Evolutionary conservation across 2,329 filamentous ascomycete genomes (phyloP), one percentile per base, ranked within the genome.

Genomic region (Leptographium radiaticola): DNA sequence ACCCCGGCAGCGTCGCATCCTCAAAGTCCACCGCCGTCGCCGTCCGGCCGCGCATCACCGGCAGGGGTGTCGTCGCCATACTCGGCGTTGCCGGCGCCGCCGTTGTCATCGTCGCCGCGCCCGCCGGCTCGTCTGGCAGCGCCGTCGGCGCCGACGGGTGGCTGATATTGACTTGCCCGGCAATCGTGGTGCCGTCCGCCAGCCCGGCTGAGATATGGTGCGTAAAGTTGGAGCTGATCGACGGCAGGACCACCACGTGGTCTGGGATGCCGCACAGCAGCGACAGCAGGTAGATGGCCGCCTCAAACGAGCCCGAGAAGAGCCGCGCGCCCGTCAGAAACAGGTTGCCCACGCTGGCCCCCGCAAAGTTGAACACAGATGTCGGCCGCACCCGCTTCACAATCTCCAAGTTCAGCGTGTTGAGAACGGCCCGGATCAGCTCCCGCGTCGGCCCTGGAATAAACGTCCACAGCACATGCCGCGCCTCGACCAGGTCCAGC

Each of bases 141-240:
- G 75, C 71, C 0, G 83, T 86, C 0, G 82, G 81, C 42, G 76
- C 80, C 45, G 81, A 84, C 0, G 89, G 89, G 62, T 95, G 90
- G 0, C 85, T 90, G 61, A 95, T 95, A 64, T 87, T 86, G 66
- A 96, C 96, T 66, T 97, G 93, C 0, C 91, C 91, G 0, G 87
- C 86, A 61, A 97, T 94, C 31, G 85, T 72, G 0, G 80, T 81
- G 9, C 87, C 89, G 65, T 95, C 80, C 18, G 74, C 72, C 0
- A 97, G 75, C 0, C 86, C 85, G 2, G 89, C 91, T 7, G 86
- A 89, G 60, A 97, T 97, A 68, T 97, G 91, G 63, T 95, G 87
- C 0, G 88, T 88, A 71, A 96, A 96, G 67, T 95, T 97, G 58
- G 86, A 89, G 72, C 95, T 95, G 61, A 97, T 87, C 5, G 87